Evolutionary conservation across 352 stramenopile species (phyloP), one percentile per base, ranked within the genome.

Genomic region (Pythium plurisporium): DNA sequence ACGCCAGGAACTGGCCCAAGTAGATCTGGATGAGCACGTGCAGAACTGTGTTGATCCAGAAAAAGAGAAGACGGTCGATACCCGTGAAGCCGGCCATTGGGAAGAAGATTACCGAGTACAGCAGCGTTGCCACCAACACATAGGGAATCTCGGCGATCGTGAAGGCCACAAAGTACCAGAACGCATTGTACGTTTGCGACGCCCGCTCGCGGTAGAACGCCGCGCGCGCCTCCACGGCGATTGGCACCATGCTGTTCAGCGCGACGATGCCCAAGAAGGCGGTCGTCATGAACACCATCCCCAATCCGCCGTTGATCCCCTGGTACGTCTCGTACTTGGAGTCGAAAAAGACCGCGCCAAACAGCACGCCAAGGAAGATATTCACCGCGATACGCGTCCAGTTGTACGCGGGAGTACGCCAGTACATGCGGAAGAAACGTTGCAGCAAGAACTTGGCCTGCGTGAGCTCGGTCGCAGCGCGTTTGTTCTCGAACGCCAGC

Each of bases 161-260:
- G 31, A 77, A 84, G 17, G 76, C 72, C 2, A 90, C 22, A 27
- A 66, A 68, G 49, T 96, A 85, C 33, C 77, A 70, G 17, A 64
- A 58, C 30, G 76, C 47, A 36, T 76, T 43, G 46, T 97, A 97
- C 75, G 88, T 96, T 38, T 78, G 54, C 3, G 77, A 74, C 31
- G 36, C 36, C 5, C n/a, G 88, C 58, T 98, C 92, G 12, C 91
- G 74, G 76, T 98, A 98, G 61, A 94, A 98, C 31, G 92, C 82
- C 38, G 90, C 82, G 20, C 89, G 70, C 55, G 95, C 82, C 41
- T 75, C 67, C 51, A 76, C 62, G 40, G 89, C 75, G 5, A 91
- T 65, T 15, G 82, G 72, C 12, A 95, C 43, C 6, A 82, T 73
- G 1, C 62, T 79, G 29, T 87, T 70, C 37, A 93, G 77, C 33